These are phyloP conservation scores for Typha latifolia DNA, from an alignment of 176 grass and related monocot genomes.

Conservation along the genomic window DNA sequence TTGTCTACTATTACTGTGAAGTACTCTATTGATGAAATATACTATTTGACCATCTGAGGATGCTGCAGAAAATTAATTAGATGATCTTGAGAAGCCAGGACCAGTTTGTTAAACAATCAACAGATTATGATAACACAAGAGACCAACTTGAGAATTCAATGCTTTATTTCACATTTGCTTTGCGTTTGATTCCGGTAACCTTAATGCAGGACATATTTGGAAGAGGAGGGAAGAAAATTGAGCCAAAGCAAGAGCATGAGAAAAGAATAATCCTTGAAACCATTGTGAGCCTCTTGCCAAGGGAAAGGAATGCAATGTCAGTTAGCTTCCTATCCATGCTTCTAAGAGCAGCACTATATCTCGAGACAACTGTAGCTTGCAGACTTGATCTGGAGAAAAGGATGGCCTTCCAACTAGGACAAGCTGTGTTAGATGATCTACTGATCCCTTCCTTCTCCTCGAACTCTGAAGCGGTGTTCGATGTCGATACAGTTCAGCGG, in stretches of 20 bases:
- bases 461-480: conserved; percentile 28
- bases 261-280: conserved; percentile 77
- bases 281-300: conserved; percentile 70
- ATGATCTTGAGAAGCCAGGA: too few species aligned
- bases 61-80: too few species aligned
- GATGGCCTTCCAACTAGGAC: conserved; percentile 63
- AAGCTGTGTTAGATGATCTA: conserved; percentile 75
- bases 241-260: conserved; percentile 62
- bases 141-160: too few species aligned
- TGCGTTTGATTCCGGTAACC: neutral
- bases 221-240: conserved; percentile 47
- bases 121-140: too few species aligned
- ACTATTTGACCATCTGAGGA: neutral
- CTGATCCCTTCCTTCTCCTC: conserved; percentile 51
- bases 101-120: too few species aligned
- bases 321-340: conserved; percentile 92
- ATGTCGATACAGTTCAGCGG: conserved; percentile 73
- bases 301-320: conserved; percentile 67
- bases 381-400: conserved; percentile 73
- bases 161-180: neutral
- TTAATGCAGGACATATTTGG: conserved; percentile 53
- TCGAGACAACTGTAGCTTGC: conserved; percentile 83
- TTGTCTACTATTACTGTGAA: neutral
- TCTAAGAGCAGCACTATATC: conserved; percentile 50
- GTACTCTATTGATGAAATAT: neutral